phyloP scores from a whole-genome alignment of 2,329 filamentous ascomycete genomes.

The Aspergillus sp. region DNA sequence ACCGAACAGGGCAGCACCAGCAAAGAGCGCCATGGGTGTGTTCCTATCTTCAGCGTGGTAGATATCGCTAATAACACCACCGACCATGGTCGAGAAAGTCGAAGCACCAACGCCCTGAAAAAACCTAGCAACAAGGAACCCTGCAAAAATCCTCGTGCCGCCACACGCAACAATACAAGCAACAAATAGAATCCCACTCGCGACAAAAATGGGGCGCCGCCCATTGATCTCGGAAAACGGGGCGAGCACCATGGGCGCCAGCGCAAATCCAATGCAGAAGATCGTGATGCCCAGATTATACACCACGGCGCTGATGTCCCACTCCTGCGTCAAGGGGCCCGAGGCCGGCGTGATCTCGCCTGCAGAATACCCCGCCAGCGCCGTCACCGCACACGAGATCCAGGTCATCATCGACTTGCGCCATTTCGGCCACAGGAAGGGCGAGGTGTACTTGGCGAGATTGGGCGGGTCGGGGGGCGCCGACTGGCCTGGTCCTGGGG shows the following conservation, averaged over 20 bases:
- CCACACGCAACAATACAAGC: slow-evolving; percentile 71
- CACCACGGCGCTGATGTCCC: slow-evolving; percentile 64
- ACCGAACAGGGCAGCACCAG: slow-evolving; percentile 73
- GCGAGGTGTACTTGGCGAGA: slow-evolving; percentile 66
- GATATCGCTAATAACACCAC: slow-evolving; percentile 86
- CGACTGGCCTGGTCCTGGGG: slow-evolving; percentile 29
- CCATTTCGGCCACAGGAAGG: slow-evolving; percentile 68
- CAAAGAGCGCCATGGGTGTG: slow-evolving; percentile 86
- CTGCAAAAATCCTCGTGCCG: slow-evolving; percentile 65
- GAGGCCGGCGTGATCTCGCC: slow-evolving; percentile 75
- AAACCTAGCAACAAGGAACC: slow-evolving; percentile 74
- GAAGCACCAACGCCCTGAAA: slow-evolving; percentile 73
- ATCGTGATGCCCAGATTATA: slow-evolving; percentile 74
- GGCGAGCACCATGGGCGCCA: slow-evolving; percentile 84
- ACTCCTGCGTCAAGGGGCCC: slow-evolving; percentile 64
- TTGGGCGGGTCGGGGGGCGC: slow-evolving; percentile 61
- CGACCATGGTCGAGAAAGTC: slow-evolving; percentile 83
- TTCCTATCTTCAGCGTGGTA: slow-evolving; percentile 78
- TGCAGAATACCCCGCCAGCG: slow-evolving; percentile 75
- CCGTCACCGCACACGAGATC: slow-evolving; percentile 74
- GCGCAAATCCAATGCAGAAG: slow-evolving; percentile 77
- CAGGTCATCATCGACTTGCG: slow-evolving; percentile 71
- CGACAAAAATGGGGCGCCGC: slow-evolving; percentile 76
- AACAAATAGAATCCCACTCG: slow-evolving; percentile 70
- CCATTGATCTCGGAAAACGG: slow-evolving; percentile 89